These are phyloP conservation scores for Candida awuae DNA, from an alignment of 805 yeast genomes.

Conservation along the genomic window DNA sequence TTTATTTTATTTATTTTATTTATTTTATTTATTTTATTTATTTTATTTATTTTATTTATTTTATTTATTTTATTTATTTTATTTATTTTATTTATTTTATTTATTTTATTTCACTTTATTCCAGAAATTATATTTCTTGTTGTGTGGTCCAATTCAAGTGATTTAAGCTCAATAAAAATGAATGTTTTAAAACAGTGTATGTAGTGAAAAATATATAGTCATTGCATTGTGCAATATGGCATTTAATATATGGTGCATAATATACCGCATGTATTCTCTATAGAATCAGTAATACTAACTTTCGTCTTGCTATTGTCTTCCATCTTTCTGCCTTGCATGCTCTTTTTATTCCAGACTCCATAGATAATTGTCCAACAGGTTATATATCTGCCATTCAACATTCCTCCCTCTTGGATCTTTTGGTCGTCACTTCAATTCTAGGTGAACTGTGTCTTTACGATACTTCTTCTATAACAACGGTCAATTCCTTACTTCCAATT, in stretches of 20 bases:
- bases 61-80: too few species aligned
- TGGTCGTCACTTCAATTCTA: not conserved
- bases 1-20: too few species aligned
- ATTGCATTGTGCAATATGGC: not conserved
- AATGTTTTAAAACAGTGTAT: not conserved
- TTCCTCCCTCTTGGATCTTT: not conserved
- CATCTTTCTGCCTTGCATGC: too few species aligned
- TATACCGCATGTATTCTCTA: too few species aligned
- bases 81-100: too few species aligned
- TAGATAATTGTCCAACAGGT: constrained; percentile 1
- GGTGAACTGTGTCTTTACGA: not conserved
- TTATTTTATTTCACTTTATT: too few species aligned
- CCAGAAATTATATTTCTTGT: too few species aligned
- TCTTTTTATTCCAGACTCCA: not conserved
- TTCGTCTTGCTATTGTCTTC: not conserved
- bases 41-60: too few species aligned
- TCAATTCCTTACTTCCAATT: not conserved
- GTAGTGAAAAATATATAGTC: not conserved
- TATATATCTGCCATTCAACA: constrained; percentile 1
- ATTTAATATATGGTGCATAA: too few species aligned
- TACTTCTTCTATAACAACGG: not conserved
- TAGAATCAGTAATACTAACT: not conserved
- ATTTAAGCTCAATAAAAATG: too few species aligned
- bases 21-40: too few species aligned
- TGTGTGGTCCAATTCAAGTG: too few species aligned